phyloP scores from a whole-genome alignment of 2,329 filamentous ascomycete species.

The Sporothrix euskadiensis region DNA sequence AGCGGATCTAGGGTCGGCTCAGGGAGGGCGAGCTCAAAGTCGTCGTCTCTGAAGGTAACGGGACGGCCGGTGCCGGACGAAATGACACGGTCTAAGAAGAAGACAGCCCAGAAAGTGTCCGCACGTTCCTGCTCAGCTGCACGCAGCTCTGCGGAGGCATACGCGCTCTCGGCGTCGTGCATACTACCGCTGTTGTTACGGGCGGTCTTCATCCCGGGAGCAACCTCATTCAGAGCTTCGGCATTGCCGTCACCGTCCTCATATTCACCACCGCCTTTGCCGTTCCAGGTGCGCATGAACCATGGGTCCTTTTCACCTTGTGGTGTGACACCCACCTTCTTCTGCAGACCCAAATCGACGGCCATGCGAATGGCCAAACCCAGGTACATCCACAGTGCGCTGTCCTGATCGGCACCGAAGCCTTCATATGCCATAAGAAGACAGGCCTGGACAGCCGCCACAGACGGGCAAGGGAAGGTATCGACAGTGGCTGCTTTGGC shows the following conservation, averaged over 20 bases:
- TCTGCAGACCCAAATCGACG: constrained; percentile 76
- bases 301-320: constrained; percentile 56
- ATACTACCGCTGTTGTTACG: constrained; percentile 42
- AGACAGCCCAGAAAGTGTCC: constrained; percentile 88
- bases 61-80: constrained; percentile 83
- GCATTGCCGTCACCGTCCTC: constrained; percentile 35
- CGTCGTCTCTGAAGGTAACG: constrained; percentile 79
- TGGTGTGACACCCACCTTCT: constrained; percentile 70
- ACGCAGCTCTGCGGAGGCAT: constrained; percentile 55
- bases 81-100: constrained; percentile 82
- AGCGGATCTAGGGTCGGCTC: constrained; percentile 51
- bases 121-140: constrained; percentile 78
- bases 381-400: constrained; percentile 90
- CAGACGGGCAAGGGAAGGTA: constrained; percentile 77
- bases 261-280: constrained; percentile 38
- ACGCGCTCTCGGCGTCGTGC: constrained; percentile 41
- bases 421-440: constrained; percentile 84
- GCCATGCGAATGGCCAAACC: constrained; percentile 72
- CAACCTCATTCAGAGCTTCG: constrained; percentile 27
- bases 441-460: constrained; percentile 81
- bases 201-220: constrained; percentile 38
- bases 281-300: constrained; percentile 49
- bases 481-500: constrained; percentile 82
- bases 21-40: constrained; percentile 77
- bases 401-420: constrained; percentile 85